Base-by-base conservation (phyloP, 2,329 filamentous ascomycete genomes). In the Diplodia scrobiculata region DNA sequence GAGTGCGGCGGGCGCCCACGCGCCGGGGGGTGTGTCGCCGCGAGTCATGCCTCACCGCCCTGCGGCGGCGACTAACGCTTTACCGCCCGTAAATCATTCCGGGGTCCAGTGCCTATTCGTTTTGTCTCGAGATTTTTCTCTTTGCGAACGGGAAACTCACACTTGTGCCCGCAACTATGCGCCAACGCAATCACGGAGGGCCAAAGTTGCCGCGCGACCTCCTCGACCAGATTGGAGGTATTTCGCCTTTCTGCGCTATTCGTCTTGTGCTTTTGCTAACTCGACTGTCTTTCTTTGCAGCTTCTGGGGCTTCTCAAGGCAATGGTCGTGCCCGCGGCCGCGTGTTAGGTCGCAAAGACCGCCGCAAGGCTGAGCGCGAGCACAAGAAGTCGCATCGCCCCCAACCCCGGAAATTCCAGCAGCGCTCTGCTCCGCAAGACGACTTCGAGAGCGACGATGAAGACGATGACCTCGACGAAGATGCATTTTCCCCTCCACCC, bases 321-420 rank as follows among this genome's bases (percentile, higher is more conserved):
- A 68, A 69, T 67, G 66, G 68, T n/a, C 70, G 73, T 62, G 66
- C 71, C 47, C 72, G 73, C 66, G 71, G 73, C 64, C 72, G 70
- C 50, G 72, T 71, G 34, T 63, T 72, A 55, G 76, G 75, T 63
- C 83, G 89, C 70, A 91, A 90, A 79, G 87, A 90, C 64, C 83
- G 85, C 67, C 84, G 90, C 66, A 91, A 88, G 73, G 84, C 84
- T 17, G 86, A 90, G 71, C 83, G 90, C 65, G 79, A 81, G 25
- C 81, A 86, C 71, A 90, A 87, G 75, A 89, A 86, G 75, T 72
- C 76, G 32, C 79, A 80, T 68, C 76, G 75, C 65, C 70, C 68
- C 47, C 70, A 70, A 65, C 48, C 51, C 3, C 52, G 53, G 6
- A 19, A 59, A 19, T 21, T 34, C 17, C 50, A 64, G 27, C 59